Conservation (phyloP, 2,329 filamentous ascomycete genomes). For the Penicillium janthinellum region DNA sequence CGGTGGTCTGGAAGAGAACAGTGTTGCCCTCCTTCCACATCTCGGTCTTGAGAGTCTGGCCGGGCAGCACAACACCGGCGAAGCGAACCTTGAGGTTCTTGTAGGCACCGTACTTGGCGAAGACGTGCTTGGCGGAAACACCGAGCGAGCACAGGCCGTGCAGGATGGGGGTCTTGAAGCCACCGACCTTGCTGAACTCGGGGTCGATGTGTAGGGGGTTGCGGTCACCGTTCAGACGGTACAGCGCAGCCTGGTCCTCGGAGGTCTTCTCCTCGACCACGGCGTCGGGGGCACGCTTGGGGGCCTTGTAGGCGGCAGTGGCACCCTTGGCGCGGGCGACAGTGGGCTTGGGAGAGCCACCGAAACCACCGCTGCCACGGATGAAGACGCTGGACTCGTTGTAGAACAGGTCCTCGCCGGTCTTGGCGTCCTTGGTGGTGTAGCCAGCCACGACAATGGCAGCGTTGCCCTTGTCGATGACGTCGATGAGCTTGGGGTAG, state of each 20-base stretch:
- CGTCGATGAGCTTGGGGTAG: constrained; percentile 81
- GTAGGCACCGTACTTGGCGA: constrained; percentile 77
- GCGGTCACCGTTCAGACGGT: constrained; percentile 89
- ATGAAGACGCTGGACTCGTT: constrained; percentile 95
- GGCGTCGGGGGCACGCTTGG: constrained; percentile 73
- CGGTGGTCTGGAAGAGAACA: constrained; percentile 82
- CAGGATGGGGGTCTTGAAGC: constrained; percentile 91
- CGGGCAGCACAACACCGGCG: constrained; percentile 79
- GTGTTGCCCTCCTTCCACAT: constrained; percentile 88
- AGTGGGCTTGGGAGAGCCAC: constrained; percentile 70
- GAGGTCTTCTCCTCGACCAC: constrained; percentile 84
- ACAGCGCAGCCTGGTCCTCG: constrained; percentile 89
- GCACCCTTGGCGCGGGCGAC: constrained; percentile 75
- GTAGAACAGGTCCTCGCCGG: constrained; percentile 91
- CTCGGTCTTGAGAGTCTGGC: constrained; percentile 87
- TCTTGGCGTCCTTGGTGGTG: constrained; percentile 81
- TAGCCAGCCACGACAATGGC: constrained; percentile 79
- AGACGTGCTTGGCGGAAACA: constrained; percentile 85
- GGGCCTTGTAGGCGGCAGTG: constrained; percentile 77
- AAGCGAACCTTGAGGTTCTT: constrained; percentile 94
- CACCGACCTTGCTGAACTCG: constrained; percentile 88
- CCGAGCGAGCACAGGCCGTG: constrained; percentile 98
- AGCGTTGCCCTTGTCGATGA: constrained; percentile 91
- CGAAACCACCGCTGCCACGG: constrained; percentile 86
- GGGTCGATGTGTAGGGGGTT: constrained; percentile 98